phyloP scores from a whole-genome alignment of 257 asterid genomes.

The Solanum virginianum region DNA sequence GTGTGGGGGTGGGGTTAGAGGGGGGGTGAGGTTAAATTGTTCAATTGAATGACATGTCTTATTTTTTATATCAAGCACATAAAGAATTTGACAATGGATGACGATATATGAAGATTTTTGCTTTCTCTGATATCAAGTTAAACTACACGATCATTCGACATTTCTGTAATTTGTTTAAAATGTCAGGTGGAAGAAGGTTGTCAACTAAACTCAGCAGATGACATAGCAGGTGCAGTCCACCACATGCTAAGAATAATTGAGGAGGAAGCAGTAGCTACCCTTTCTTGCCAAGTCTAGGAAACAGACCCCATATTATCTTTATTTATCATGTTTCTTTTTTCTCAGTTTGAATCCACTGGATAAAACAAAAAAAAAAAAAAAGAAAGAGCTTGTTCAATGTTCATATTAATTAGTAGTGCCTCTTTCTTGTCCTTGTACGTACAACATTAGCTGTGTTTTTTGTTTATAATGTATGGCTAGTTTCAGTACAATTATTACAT shows the following conservation, averaged over 20 bases:
- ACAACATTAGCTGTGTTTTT: constrained; percentile 1
- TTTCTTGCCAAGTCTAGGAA: constrained; percentile 46
- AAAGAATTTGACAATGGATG: neutral
- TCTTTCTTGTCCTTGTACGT: constrained; percentile 3
- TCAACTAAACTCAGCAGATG: constrained; percentile 80
- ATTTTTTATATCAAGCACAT: neutral
- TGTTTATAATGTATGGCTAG: neutral
- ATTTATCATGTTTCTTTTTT: neutral
- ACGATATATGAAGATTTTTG: neutral
- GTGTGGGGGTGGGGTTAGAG: too few species aligned
- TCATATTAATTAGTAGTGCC: constrained; percentile 2
- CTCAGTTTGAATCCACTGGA: neutral
- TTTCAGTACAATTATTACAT: neutral
- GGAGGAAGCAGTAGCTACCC: constrained; percentile 47
- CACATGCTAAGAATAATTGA: constrained; percentile 91
- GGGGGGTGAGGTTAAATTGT: too few species aligned
- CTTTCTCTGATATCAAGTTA: neutral
- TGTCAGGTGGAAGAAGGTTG: constrained; percentile 94
- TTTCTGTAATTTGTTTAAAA: neutral
- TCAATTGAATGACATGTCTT: too few species aligned
- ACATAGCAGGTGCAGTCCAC: constrained; percentile 80
- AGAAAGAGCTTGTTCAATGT: neutral
- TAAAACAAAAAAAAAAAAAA: neutral
- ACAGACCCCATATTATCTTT: neutral
- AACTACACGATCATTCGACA: neutral